Conservation (phyloP, 345 rosid species). For the Rhodomyrtus tomentosa region DNA sequence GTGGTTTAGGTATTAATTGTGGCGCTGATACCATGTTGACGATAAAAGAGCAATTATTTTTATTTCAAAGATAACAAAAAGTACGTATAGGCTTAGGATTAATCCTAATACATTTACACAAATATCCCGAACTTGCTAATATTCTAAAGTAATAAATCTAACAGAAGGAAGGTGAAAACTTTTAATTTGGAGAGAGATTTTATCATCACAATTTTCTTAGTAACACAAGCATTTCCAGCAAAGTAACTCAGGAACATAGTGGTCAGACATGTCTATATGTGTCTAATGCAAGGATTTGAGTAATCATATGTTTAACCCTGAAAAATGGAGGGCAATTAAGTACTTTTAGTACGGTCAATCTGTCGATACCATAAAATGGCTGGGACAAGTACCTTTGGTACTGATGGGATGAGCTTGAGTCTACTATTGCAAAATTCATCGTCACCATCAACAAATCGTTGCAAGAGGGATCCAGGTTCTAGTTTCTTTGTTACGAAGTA, state of each 20-base stretch:
- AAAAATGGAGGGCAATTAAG: background rate
- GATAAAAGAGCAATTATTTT: too few relatives aligned
- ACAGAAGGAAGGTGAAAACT: background rate
- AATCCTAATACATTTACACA: too few relatives aligned
- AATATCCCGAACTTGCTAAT: too few relatives aligned
- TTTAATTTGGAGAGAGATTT: background rate
- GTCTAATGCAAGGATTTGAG: background rate
- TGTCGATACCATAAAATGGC: background rate
- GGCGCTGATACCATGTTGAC: too few relatives aligned
- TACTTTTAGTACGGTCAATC: background rate
- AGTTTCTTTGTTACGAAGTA: slow-evolving; percentile 70
- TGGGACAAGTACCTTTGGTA: slow-evolving; percentile 64
- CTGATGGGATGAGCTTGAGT: slow-evolving; percentile 89
- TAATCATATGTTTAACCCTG: background rate
- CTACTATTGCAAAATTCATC: slow-evolving; percentile 97
- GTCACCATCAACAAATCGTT: slow-evolving; percentile 93
- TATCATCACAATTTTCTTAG: background rate
- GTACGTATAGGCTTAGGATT: too few relatives aligned
- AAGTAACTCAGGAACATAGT: background rate
- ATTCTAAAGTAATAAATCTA: too few relatives aligned
- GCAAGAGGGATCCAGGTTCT: slow-evolving; percentile 71
- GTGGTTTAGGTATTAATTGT: too few relatives aligned
- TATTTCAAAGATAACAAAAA: too few relatives aligned
- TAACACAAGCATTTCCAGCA: background rate
- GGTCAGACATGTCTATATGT: background rate